A percentile compares a stretch with the other conserved stretches of the same genome.
Conservation (phyloP, 495 filamentous ascomycete genomes). For the Podospora anserina region DNA sequence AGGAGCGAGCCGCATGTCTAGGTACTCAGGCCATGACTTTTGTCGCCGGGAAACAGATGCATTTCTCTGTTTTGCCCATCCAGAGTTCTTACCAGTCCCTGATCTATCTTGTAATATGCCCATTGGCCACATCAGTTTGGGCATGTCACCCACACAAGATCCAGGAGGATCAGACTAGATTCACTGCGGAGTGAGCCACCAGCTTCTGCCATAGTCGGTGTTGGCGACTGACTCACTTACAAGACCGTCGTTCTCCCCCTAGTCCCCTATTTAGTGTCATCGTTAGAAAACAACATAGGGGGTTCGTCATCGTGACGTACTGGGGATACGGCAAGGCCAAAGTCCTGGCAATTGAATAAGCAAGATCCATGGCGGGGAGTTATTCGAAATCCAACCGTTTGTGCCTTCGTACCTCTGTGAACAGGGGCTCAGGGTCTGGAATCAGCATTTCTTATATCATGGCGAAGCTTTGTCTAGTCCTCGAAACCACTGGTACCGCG, state of each 20-base stretch:
- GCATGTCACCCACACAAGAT: constrained; percentile 60
- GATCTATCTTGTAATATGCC: constrained; percentile 62
- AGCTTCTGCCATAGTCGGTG: constrained; percentile 30
- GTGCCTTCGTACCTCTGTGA: neutral
- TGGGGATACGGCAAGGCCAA: neutral
- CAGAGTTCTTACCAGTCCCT: constrained; percentile 52
- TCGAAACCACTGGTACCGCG: too few species aligned
- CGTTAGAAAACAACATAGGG: neutral
- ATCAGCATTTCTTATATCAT: neutral
- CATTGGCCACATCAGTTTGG: constrained; percentile 70
- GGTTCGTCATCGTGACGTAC: neutral
- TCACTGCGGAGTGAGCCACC: constrained; percentile 38
- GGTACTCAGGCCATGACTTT: constrained; percentile 67
- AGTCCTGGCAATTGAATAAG: neutral
- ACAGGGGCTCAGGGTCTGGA: neutral
- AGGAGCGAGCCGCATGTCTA: constrained; percentile 67
- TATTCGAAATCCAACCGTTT: neutral
- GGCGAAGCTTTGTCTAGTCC: too few species aligned
- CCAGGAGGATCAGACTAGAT: constrained; percentile 58
- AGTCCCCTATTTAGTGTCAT: constrained; percentile 18
- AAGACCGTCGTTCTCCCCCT: constrained; percentile 37
- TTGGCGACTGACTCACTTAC: constrained; percentile 36
- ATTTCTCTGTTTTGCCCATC: constrained; percentile 71
- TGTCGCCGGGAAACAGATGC: constrained; percentile 59
- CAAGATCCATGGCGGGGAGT: neutral